Evolutionary conservation across 352 stramenopile genomes (phyloP).

Genomic region (Pythium periplocum): DNA sequence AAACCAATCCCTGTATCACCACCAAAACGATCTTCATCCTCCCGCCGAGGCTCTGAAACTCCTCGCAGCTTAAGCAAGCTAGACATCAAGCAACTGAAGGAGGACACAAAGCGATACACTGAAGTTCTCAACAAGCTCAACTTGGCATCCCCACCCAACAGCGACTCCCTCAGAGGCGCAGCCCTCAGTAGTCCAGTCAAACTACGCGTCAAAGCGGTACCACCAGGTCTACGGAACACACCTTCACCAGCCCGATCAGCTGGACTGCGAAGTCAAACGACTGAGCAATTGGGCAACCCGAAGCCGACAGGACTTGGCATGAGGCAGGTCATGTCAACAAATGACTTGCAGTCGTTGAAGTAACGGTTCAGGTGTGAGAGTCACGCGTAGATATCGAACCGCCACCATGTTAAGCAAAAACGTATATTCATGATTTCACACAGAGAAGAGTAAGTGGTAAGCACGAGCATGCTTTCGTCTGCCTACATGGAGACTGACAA

Average conservation of each 20-base stretch:
- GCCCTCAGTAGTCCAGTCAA: slow-evolving; percentile 18
- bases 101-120: slow-evolving; percentile 66
- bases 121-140: slow-evolving; percentile 75
- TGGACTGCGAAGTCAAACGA: neutral
- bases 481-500: too few species aligned
- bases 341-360: slow-evolving; percentile 39
- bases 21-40: slow-evolving; percentile 9
- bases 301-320: slow-evolving; percentile 34
- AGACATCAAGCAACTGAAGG: slow-evolving; percentile 71
- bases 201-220: neutral
- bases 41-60: slow-evolving; percentile 13
- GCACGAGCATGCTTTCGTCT: too few species aligned
- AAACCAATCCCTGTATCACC: slow-evolving; percentile 18
- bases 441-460: too few species aligned
- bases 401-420: neutral
- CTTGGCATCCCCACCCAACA: slow-evolving; percentile 22
- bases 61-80: slow-evolving; percentile 36
- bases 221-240: too few species aligned
- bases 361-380: neutral
- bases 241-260: too few species aligned
- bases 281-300: slow-evolving; percentile 3
- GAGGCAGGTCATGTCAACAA: slow-evolving; percentile 58
- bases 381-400: neutral
- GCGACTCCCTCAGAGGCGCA: slow-evolving; percentile 6
- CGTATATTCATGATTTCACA: neutral